These are phyloP conservation scores for Penicillium sp. DNA, from an alignment of 2,329 filamentous ascomycete species.

Conservation along the genomic window DNA sequence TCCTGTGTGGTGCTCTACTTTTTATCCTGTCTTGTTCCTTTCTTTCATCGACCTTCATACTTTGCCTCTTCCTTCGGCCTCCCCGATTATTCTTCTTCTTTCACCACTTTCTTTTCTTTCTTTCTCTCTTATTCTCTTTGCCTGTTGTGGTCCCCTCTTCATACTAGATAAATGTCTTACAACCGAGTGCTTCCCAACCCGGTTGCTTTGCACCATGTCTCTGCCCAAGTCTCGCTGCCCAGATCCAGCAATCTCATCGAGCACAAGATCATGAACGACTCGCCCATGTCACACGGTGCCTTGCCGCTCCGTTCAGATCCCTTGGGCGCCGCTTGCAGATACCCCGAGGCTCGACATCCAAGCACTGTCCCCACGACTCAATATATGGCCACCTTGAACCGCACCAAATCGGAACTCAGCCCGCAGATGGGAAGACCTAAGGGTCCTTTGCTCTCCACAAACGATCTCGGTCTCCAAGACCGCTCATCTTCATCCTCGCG, in stretches of 20 bases:
- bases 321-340: slow-evolving; percentile 13
- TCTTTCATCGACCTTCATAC: slow-evolving; percentile 15
- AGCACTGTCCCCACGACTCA: slow-evolving; percentile 22
- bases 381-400: slow-evolving; percentile 25
- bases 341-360: slow-evolving; percentile 18
- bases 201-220: slow-evolving; percentile 42
- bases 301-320: slow-evolving; percentile 17
- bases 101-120: slow-evolving; percentile 7
- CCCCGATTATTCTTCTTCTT: slow-evolving; percentile 2
- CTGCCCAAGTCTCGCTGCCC: slow-evolving; percentile 31
- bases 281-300: slow-evolving; percentile 19
- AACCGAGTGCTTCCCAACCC: slow-evolving; percentile 49
- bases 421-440: slow-evolving; percentile 10
- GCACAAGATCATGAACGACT: slow-evolving; percentile 44
- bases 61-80: slow-evolving; percentile 7
- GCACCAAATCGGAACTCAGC: slow-evolving; percentile 6
- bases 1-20: too few species aligned
- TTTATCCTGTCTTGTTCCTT: neutral
- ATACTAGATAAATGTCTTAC: slow-evolving; percentile 44
- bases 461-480: slow-evolving; percentile 24
- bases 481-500: slow-evolving; percentile 32
- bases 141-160: neutral
- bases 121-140: slow-evolving; percentile 7
- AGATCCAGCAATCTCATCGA: slow-evolving; percentile 39
- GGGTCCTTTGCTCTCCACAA: slow-evolving; percentile 17